Evolutionary conservation across 1,139 yeast genomes (phyloP).

Genomic region (Yamadazyma trypodendri): DNA sequence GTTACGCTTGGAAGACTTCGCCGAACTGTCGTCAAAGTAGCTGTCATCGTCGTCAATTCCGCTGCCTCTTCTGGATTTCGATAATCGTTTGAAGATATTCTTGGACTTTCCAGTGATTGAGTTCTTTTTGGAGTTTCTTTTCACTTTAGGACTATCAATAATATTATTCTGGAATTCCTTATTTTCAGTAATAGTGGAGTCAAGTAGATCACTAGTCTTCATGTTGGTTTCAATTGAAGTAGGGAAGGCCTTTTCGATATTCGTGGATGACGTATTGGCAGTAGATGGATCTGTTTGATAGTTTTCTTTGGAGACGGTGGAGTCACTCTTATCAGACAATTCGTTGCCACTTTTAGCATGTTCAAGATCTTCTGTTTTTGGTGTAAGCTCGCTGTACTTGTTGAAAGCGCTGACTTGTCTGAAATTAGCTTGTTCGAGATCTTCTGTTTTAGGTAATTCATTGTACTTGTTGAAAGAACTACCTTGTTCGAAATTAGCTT

Average conservation of each 20-base stretch:
- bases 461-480: not conserved
- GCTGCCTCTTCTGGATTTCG: conserved; percentile 24
- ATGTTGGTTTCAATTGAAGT: conserved; percentile 3
- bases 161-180: conserved; percentile 1
- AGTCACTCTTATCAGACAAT: conserved; percentile 20
- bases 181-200: conserved; percentile 8
- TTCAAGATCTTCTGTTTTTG: conserved; percentile 1
- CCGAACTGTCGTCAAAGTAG: conserved; percentile 8
- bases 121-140: conserved; percentile 24
- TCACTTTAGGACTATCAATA: conserved; percentile 8
- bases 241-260: conserved; percentile 9
- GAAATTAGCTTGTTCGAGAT: too few species aligned
- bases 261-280: conserved; percentile 23
- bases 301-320: conserved; percentile 14
- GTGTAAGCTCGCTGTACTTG: not conserved
- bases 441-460: too few species aligned
- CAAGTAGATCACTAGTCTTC: conserved; percentile 5
- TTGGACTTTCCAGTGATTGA: conserved; percentile 30
- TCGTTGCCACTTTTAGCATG: conserved; percentile 7
- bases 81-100: conserved; percentile 35
- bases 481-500: conserved; percentile 22
- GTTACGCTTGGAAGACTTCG: conserved; percentile 16
- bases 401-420: conserved; percentile 17
- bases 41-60: conserved; percentile 16
- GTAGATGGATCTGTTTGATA: conserved; percentile 23